These are phyloP conservation scores for Barbatosphaeria neglecta DNA, from an alignment of 495 filamentous ascomycete genomes.

Conservation along the genomic window DNA sequence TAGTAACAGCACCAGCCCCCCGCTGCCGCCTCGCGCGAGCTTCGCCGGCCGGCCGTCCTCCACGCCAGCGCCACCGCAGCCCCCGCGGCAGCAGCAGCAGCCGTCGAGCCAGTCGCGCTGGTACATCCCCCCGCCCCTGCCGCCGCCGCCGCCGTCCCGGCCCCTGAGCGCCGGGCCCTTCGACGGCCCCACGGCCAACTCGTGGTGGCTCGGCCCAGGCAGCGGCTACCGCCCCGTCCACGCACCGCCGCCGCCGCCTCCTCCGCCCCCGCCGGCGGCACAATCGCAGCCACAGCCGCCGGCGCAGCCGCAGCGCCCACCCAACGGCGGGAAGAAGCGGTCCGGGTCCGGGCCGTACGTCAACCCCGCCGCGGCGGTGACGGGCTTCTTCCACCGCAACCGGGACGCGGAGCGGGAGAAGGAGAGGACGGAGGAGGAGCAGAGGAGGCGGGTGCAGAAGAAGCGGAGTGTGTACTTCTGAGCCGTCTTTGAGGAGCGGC, in stretches of 20 bases:
- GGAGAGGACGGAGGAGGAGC: conserved; percentile 12
- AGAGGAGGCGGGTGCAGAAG: conserved; percentile 25
- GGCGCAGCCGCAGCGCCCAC: conserved; percentile 7
- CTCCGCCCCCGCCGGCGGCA: too few species aligned
- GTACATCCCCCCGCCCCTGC: not conserved
- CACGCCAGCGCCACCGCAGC: conserved; percentile 6
- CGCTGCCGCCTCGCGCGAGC: conserved; percentile 9
- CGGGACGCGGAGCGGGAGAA: not conserved
- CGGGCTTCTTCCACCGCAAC: not conserved
- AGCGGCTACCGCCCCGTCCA: not conserved
- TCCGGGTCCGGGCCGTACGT: not conserved
- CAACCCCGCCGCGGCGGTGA: not conserved
- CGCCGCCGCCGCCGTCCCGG: conserved; percentile 23
- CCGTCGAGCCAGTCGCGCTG: too few species aligned
- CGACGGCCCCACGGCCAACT: conserved; percentile 10
- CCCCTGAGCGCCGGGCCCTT: conserved; percentile 31
- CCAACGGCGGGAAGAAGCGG: not conserved
- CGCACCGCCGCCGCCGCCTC: conserved; percentile 6
- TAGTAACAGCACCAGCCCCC: conserved; percentile 8
- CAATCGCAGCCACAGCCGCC: conserved; percentile 8
- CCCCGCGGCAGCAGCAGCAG: not conserved
- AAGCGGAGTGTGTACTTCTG: conserved; percentile 33
- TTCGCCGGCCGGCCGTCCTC: conserved; percentile 3
- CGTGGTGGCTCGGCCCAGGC: conserved; percentile 14
- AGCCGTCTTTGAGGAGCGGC: too few species aligned